These are phyloP conservation scores for Leccinum ponderosum DNA, from an alignment of 1,284 basidiomycete genomes.

Conservation along the genomic window DNA sequence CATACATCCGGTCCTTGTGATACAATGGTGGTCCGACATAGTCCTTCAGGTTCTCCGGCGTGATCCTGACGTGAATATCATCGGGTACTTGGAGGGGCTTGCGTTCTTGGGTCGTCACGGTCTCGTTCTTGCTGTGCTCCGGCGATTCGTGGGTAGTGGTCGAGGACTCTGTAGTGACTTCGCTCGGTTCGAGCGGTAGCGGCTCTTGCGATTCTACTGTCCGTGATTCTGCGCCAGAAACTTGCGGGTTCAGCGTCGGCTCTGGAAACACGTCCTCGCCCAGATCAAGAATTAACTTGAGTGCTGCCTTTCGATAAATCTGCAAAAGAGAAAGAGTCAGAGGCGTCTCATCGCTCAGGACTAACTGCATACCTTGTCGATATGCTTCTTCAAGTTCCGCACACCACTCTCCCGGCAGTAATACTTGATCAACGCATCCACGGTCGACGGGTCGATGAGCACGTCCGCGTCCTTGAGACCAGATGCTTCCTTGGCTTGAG, in stretches of 20 bases:
- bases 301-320: constrained; percentile 97
- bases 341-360: neutral
- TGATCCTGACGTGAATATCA: constrained; percentile 80
- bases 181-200: constrained; percentile 35
- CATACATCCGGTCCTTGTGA: constrained; percentile 94
- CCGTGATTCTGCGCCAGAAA: constrained; percentile 22
- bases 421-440: constrained; percentile 93
- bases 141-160: constrained; percentile 20
- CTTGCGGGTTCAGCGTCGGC: constrained; percentile 32
- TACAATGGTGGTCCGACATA: constrained; percentile 97
- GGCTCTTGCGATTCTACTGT: constrained; percentile 45
- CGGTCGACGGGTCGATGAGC: constrained; percentile 70
- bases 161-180: constrained; percentile 16
- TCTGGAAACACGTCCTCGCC: constrained; percentile 91
- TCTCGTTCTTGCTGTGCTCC: constrained; percentile 36
- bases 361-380: constrained; percentile 74
- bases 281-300: constrained; percentile 90
- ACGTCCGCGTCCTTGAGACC: constrained; percentile 88
- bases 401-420: constrained; percentile 98
- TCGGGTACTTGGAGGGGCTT: constrained; percentile 84
- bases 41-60: constrained; percentile 87
- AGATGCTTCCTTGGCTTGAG: constrained; percentile 91
- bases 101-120: constrained; percentile 77
- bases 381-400: constrained; percentile 92
- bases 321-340: constrained; percentile 34